Evolutionary conservation across 225 moss, liverwort and hornwort species (phyloP).

Genomic region (Physcomitrium patens): DNA sequence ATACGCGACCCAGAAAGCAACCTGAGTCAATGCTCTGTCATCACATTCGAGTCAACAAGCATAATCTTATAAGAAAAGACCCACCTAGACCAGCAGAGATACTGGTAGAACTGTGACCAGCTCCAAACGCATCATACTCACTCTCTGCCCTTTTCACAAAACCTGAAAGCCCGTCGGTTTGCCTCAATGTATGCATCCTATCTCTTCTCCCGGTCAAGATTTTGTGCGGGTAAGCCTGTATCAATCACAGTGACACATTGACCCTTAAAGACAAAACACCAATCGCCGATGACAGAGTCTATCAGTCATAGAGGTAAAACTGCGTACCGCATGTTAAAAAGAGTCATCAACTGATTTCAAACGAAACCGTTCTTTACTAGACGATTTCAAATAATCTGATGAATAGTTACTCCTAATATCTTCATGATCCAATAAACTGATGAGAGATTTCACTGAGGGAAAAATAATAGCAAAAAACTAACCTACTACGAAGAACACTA

Average conservation of each 20-base stretch:
- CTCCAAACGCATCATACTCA: constrained; percentile 65
- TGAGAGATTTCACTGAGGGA: too few species aligned
- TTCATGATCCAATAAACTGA: too few species aligned
- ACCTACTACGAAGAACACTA: too few species aligned
- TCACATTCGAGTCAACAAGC: background rate
- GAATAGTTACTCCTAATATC: too few species aligned
- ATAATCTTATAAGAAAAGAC: background rate
- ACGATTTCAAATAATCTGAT: too few species aligned
- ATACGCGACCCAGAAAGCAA: background rate
- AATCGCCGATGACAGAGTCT: background rate
- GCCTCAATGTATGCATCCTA: constrained; percentile 62
- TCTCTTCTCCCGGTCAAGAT: constrained; percentile 58
- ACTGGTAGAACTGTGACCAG: constrained; percentile 65
- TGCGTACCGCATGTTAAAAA: too few species aligned
- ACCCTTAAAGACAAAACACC: background rate
- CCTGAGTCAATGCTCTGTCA: background rate
- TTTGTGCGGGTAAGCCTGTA: constrained; percentile 61
- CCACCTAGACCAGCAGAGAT: constrained; percentile 62
- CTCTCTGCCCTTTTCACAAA: constrained; percentile 66
- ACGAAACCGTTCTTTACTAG: too few species aligned
- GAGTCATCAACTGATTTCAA: too few species aligned
- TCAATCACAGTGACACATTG: background rate
- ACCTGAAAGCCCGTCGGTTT: constrained; percentile 63
- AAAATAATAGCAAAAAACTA: too few species aligned
- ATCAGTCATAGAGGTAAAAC: too few species aligned